Conservation (phyloP, 306 rosid genomes). For the Calophaca sinica region DNA sequence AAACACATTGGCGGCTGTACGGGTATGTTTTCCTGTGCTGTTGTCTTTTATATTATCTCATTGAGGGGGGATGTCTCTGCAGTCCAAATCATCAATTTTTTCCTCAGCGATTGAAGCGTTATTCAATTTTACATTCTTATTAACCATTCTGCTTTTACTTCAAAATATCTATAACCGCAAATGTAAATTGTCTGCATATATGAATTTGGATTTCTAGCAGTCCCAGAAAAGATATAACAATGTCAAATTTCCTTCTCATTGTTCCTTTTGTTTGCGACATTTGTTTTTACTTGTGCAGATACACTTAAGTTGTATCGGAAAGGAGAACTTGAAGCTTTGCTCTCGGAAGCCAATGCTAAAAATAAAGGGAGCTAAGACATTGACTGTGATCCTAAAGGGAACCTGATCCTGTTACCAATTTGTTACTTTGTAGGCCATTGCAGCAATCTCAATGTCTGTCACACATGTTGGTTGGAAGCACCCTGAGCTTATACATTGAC, state of each 20-base stretch:
- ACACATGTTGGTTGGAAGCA: conserved; percentile 26
- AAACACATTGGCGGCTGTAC: conserved; percentile 95
- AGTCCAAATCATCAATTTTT: conserved; percentile 19
- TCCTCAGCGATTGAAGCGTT: neutral
- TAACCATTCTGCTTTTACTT: conserved; percentile 5
- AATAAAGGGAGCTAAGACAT: conserved; percentile 48
- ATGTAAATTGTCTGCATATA: conserved; percentile 8
- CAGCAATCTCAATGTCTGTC: conserved; percentile 23
- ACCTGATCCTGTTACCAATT: conserved; percentile 28
- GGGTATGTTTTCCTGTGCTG: conserved; percentile 55
- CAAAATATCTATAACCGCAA: conserved; percentile 7
- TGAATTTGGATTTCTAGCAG: conserved; percentile 27
- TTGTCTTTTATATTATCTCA: conserved; percentile 26
- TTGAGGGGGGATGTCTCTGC: conserved; percentile 6
- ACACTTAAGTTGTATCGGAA: conserved; percentile 83
- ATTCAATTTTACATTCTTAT: neutral
- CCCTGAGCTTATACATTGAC: conserved; percentile 20
- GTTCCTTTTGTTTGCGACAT: conserved; percentile 29
- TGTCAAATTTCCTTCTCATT: neutral
- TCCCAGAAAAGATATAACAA: neutral
- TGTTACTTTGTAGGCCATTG: conserved; percentile 9
- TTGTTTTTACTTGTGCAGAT: conserved; percentile 61
- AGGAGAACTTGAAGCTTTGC: conserved; percentile 87
- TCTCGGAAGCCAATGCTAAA: conserved; percentile 75
- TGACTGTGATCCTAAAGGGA: conserved; percentile 13